Conservation (phyloP, 306 rosid genomes). For the Lotus japonicus region DNA sequence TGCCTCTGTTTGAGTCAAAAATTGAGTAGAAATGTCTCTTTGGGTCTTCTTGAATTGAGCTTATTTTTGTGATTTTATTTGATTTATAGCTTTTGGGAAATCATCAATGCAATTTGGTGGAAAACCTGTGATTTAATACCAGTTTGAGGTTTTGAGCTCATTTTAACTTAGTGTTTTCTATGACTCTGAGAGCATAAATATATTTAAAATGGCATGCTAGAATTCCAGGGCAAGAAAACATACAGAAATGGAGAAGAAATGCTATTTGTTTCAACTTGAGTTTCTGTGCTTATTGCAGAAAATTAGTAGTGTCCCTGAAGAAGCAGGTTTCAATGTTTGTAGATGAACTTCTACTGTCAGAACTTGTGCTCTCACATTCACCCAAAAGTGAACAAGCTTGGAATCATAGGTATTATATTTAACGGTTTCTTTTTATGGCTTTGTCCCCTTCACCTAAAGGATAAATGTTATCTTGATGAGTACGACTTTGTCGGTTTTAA, state of each 20-base stretch:
- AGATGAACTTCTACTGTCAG: conserved; percentile 67
- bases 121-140: not conserved
- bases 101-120: not conserved
- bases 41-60: not conserved
- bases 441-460: conserved; percentile 8
- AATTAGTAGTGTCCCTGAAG: conserved; percentile 45
- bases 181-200: not conserved
- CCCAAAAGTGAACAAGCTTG: conserved; percentile 91
- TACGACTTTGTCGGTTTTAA: not conserved
- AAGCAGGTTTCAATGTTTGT: conserved; percentile 25
- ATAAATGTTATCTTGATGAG: conserved; percentile 5
- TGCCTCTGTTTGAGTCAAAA: not conserved
- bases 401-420: conserved; percentile 68
- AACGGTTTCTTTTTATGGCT: conserved; percentile 1
- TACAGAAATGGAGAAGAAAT: not conserved
- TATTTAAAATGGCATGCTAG: not conserved
- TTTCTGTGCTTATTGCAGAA: conserved; percentile 44
- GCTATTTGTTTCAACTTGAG: not conserved
- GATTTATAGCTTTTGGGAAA: not conserved
- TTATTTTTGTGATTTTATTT: not conserved
- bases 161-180: not conserved
- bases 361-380: conserved; percentile 70
- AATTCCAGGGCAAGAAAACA: not conserved
- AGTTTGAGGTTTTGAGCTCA: not conserved
- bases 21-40: not conserved